These are phyloP conservation scores for Penicillium arizonense DNA, from an alignment of 495 filamentous ascomycete genomes.

Conservation along the genomic window DNA sequence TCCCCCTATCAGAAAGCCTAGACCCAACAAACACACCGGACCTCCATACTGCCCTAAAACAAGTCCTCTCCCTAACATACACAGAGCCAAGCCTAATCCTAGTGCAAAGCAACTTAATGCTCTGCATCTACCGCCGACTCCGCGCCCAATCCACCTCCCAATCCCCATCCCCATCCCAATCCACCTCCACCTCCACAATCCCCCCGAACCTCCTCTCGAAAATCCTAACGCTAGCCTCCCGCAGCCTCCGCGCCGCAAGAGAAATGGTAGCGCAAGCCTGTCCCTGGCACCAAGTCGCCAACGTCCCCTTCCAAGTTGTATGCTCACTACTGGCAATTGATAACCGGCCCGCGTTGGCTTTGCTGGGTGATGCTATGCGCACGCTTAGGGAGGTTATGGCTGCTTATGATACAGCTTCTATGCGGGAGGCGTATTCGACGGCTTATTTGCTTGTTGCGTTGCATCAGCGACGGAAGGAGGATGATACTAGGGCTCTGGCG, in stretches of 20 bases:
- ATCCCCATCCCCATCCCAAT: no score
- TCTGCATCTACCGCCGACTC: slow-evolving; percentile 52
- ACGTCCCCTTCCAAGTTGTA: slow-evolving; percentile 55
- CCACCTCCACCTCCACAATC: slow-evolving; percentile 31
- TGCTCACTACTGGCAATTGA: slow-evolving; percentile 54
- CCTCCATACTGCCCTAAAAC: slow-evolving; percentile 35
- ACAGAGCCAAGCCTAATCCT: slow-evolving; percentile 37
- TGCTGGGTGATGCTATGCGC: slow-evolving; percentile 50
- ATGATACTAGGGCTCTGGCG: slow-evolving; percentile 36
- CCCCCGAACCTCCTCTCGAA: slow-evolving; percentile 34
- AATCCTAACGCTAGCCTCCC: slow-evolving; percentile 31
- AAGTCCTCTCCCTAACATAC: slow-evolving; percentile 38
- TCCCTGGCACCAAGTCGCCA: slow-evolving; percentile 56
- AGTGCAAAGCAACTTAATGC: slow-evolving; percentile 50
- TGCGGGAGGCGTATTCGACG: slow-evolving; percentile 53
- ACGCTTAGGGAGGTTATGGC: slow-evolving; percentile 44
- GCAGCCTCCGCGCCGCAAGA: slow-evolving; percentile 37
- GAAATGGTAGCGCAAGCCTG: slow-evolving; percentile 34
- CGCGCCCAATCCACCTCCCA: slow-evolving; percentile 20
- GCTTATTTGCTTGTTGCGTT: slow-evolving; percentile 48
- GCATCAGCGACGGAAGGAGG: slow-evolving; percentile 43
- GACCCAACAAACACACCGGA: slow-evolving; percentile 40
- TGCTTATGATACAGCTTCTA: slow-evolving; percentile 45
- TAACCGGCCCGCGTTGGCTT: slow-evolving; percentile 40
- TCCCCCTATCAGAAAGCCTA: slow-evolving; percentile 45